phyloP scores from a whole-genome alignment of 805 yeast genomes.

The Brettanomyces sp. region DNA sequence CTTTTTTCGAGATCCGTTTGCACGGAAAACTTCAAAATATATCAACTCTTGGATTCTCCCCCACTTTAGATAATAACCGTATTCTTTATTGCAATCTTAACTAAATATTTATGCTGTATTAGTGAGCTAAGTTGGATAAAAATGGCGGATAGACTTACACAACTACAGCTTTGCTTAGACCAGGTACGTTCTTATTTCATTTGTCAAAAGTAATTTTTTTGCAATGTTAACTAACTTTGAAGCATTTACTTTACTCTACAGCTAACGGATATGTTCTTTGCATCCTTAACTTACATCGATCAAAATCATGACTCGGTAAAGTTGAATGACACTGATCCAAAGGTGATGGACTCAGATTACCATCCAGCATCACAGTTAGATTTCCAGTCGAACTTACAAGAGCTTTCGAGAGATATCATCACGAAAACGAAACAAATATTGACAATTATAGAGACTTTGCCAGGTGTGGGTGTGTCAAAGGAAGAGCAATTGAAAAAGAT shows the following conservation, averaged over 20 bases:
- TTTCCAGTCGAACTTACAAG: slow-evolving; percentile 46
- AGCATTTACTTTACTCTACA: slow-evolving; percentile 9
- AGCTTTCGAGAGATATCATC: slow-evolving; percentile 76
- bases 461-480: slow-evolving; percentile 85
- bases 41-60: too few species aligned
- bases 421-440: slow-evolving; percentile 80
- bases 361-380: slow-evolving; percentile 27
- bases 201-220: background rate
- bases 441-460: slow-evolving; percentile 77
- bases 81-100: too few species aligned
- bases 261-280: slow-evolving; percentile 69
- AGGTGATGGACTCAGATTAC: slow-evolving; percentile 56
- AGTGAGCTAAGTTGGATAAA: background rate
- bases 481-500: slow-evolving; percentile 62
- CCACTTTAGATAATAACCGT: too few species aligned
- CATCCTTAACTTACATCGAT: slow-evolving; percentile 72
- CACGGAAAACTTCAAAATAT: too few species aligned
- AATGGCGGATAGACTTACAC: slow-evolving; percentile 85
- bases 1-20: too few species aligned
- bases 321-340: slow-evolving; percentile 37
- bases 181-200: slow-evolving; percentile 30
- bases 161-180: slow-evolving; percentile 81
- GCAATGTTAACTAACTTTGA: too few species aligned
- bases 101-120: too few species aligned
- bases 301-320: slow-evolving; percentile 59